Conservation (phyloP, 768 basidiomycete species). For the Suillus americanus region DNA sequence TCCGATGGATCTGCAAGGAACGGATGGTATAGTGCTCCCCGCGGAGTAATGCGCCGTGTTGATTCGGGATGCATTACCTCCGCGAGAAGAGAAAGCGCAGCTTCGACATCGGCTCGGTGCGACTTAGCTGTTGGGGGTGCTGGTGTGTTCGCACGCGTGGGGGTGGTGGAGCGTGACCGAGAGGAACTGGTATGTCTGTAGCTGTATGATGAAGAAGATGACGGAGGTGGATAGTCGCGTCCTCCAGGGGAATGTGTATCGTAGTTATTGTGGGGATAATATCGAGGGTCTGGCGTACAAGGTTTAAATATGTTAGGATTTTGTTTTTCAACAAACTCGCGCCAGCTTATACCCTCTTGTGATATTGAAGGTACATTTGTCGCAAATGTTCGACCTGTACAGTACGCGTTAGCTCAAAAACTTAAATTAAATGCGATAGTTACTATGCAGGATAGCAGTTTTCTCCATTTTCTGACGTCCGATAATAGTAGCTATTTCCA, state of each 20-base stretch:
- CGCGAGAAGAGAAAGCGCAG: constrained; percentile 76
- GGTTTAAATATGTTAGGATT: constrained; percentile 70
- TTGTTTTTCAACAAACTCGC: constrained; percentile 69
- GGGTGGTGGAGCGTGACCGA: constrained; percentile 22
- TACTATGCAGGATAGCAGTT: constrained; percentile 87
- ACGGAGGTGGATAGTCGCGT: constrained; percentile 26
- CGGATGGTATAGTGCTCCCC: constrained; percentile 71
- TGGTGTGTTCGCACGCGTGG: constrained; percentile 16
- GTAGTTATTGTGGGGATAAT: constrained; percentile 48
- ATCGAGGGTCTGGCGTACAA: constrained; percentile 47
- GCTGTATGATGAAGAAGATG: constrained; percentile 32
- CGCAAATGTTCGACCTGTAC: constrained; percentile 79
- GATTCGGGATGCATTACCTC: constrained; percentile 75
- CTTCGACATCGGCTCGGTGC: constrained; percentile 56
- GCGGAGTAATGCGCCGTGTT: constrained; percentile 74
- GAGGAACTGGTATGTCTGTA: constrained; percentile 18
- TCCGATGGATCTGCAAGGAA: constrained; percentile 61
- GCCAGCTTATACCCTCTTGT: constrained; percentile 66
- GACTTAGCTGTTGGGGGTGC: constrained; percentile 31
- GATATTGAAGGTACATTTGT: constrained; percentile 87
- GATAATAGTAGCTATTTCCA: constrained; percentile 90
- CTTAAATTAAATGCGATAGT: constrained; percentile 25
- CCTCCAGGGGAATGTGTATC: constrained; percentile 25
- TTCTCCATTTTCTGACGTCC: constrained; percentile 83
- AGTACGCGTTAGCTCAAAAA: constrained; percentile 7